phyloP scores from a whole-genome alignment of 2,329 filamentous ascomycete species.

The Hymenoscyphus fraxineus region DNA sequence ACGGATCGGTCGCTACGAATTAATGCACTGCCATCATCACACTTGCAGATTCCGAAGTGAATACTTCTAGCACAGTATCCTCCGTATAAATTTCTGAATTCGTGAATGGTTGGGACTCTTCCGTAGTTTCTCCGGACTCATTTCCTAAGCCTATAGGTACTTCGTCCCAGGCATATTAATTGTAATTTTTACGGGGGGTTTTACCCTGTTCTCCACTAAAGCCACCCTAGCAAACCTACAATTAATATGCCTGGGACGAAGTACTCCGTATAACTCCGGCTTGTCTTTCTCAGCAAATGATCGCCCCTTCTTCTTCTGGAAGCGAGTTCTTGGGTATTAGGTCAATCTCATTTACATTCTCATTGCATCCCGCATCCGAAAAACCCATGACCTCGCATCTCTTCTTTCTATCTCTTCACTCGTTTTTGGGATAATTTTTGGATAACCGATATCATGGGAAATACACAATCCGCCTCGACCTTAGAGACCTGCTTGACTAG shows the following conservation, averaged over 20 bases:
- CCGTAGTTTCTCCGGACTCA: not conserved
- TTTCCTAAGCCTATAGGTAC: not conserved
- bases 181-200: too few species aligned
- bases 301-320: not conserved
- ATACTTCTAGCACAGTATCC: too few species aligned
- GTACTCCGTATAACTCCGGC: too few species aligned
- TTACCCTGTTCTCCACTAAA: too few species aligned
- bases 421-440: not conserved
- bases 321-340: not conserved
- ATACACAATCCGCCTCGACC: not conserved
- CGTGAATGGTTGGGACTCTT: not conserved
- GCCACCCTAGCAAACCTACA: too few species aligned
- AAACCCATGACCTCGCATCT: not conserved
- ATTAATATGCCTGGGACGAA: too few species aligned
- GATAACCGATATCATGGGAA: not conserved
- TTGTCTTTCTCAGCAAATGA: not conserved
- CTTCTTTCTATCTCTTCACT: not conserved
- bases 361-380: not conserved
- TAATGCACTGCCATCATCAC: not conserved
- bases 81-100: not conserved
- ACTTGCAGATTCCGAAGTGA: not conserved
- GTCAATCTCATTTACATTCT: not conserved
- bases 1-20: not conserved
- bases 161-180: too few species aligned
- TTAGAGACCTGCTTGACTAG: conserved; percentile 5